phyloP scores from a whole-genome alignment of 768 basidiomycete genomes.

The Thelephora aurantiotincta region DNA sequence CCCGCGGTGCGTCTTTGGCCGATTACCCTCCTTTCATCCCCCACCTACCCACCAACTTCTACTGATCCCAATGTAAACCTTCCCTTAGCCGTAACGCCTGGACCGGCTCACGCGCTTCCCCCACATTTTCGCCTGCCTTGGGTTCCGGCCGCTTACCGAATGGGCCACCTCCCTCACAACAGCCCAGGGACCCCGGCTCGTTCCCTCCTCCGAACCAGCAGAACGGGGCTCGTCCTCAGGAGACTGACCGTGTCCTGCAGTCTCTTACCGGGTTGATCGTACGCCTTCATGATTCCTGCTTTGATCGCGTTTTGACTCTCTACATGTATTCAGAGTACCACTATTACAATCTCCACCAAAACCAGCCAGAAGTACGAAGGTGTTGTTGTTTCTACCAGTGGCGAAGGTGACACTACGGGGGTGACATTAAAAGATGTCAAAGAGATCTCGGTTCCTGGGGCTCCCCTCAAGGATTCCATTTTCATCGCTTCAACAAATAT shows the following conservation, averaged over 20 bases:
- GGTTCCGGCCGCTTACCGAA: constrained; percentile 28
- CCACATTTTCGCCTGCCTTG: constrained; percentile 47
- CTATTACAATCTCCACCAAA: constrained; percentile 64
- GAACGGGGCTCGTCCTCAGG: constrained; percentile 26
- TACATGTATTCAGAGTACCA: constrained; percentile 42
- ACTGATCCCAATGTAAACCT: constrained; percentile 15
- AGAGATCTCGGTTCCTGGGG: constrained; percentile 52
- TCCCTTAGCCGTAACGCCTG: constrained; percentile 31
- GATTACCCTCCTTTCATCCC: constrained; percentile 7
- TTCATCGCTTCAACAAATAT: constrained; percentile 66
- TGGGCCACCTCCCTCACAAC: constrained; percentile 15
- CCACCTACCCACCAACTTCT: constrained; percentile 1
- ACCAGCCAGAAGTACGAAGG: constrained; percentile 63
- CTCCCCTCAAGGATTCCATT: constrained; percentile 52
- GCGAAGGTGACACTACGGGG: constrained; percentile 56
- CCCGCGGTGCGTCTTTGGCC: constrained; percentile 30
- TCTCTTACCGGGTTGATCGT: constrained; percentile 60
- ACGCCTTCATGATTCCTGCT: constrained; percentile 9
- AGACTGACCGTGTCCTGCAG: constrained; percentile 41
- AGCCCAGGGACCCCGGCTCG: constrained; percentile 11
- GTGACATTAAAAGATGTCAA: constrained; percentile 68
- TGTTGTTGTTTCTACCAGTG: constrained; percentile 41
- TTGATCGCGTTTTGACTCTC: constrained; percentile 3
- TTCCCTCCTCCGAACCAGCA: constrained; percentile 15
- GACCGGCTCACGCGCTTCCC: constrained; percentile 54